Base-by-base conservation (phyloP, 345 rosid species). In the Bruguiera parviflora region DNA sequence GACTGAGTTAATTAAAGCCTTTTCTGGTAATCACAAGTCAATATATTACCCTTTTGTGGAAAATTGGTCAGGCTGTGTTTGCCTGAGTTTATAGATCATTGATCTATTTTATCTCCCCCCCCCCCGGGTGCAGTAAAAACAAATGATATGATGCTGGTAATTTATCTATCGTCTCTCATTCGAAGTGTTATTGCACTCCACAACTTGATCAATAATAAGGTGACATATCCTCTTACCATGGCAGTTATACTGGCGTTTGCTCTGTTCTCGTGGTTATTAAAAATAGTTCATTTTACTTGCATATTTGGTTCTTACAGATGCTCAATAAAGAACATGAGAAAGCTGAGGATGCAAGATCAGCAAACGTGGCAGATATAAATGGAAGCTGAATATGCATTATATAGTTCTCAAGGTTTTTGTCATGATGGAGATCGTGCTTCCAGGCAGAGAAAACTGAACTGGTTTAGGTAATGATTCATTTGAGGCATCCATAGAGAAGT, bases 181-280 rank as follows among this genome's bases (percentile, higher is more conserved):
- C 84, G 91, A 62, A 90, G 92, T 65, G 89, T 90, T 33, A 84
- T 92, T 65, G 97, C 98, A 0, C 89, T 92, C 53, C 98, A 92
- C 75, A 89, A 89, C 87, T 82, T 90, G 89, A 90, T 90, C 79
- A 90, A 87, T 71, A 89, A 92, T 75, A 90, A 92, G 96, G 96
- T 90, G n/a, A 57, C 65, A 64, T 19, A 4, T 19, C 35, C 33
- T 27, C 49, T 55, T 55, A 22, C 27, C 5, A 22, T 55, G 58
- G 58, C 4, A 9, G 18, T 25, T 55, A 13, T 5, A 22, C 16
- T 8, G 27, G 6, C 2, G 29, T 22, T 22, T 15, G 8, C 0
- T 20, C 49, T 43, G 5, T 43, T 55, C 58, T 55, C 27, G 0
- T 18, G 6, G 11, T 55, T 55, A 3, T 43, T 1, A 0, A 22